Evolutionary conservation across 305 asterid species (phyloP).

Genomic region (Fraxinus sp.): DNA sequence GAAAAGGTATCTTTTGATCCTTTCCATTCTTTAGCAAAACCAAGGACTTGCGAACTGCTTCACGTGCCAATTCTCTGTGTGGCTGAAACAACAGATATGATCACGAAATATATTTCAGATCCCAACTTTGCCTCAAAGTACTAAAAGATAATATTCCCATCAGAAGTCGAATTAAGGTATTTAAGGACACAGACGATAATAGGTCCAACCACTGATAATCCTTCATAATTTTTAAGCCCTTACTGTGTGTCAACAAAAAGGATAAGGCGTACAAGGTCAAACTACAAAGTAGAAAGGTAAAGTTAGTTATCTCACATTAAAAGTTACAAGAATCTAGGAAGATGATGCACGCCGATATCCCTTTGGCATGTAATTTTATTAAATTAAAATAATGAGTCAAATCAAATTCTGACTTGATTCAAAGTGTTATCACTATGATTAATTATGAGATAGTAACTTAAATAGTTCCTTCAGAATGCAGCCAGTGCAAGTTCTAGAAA

Average conservation of each 20-base stretch:
- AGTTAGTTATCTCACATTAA: conserved; percentile 1
- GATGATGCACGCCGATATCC: background rate
- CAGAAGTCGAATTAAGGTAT: background rate
- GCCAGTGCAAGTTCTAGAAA: background rate
- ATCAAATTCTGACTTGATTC: background rate
- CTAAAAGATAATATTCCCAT: background rate
- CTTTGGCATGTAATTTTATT: background rate
- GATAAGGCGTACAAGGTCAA: background rate
- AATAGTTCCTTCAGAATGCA: background rate
- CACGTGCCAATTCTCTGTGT: conserved; percentile 74
- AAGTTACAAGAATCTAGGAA: background rate
- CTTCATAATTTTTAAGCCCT: background rate
- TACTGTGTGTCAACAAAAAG: background rate
- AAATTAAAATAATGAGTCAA: background rate
- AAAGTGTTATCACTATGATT: background rate
- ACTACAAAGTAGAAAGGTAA: conserved; percentile 1
- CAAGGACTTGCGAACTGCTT: conserved; percentile 82
- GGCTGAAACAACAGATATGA: conserved; percentile 35
- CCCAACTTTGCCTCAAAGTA: background rate
- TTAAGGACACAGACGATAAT: background rate
- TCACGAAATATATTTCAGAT: background rate
- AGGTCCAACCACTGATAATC: background rate
- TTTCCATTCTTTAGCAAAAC: conserved; percentile 83
- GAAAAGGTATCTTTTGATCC: conserved; percentile 64
- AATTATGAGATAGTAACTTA: conserved; percentile 4